phyloP scores from a whole-genome alignment of 352 stramenopile genomes.

The Pythium inflatum region DNA sequence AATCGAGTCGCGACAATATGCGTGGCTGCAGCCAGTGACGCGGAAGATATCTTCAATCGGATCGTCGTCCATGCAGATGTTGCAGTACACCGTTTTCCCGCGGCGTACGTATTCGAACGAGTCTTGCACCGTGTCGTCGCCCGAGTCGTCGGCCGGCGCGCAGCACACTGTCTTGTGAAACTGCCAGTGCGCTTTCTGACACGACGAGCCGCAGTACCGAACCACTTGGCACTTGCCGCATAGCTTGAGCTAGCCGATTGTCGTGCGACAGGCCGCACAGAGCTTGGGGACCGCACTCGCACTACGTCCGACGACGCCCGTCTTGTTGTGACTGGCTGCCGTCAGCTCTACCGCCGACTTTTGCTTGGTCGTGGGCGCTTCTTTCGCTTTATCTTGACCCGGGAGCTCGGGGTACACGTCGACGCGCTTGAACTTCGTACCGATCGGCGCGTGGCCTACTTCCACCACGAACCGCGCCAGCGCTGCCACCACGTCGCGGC shows the following conservation, averaged over 20 bases:
- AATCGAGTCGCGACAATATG: constrained; percentile 11
- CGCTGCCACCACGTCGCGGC: constrained; percentile 84
- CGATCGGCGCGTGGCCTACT: constrained; percentile 56
- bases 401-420: constrained; percentile 62
- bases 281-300: constrained; percentile 51
- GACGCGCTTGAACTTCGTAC: constrained; percentile 70
- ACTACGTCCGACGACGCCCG: no score
- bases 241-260: constrained; percentile 55
- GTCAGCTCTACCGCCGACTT: constrained; percentile 25
- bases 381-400: constrained; percentile 37
- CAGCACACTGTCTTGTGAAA: constrained; percentile 74
- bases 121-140: no score
- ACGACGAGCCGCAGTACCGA: constrained; percentile 77
- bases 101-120: no score
- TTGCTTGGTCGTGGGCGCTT: constrained; percentile 5
- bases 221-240: constrained; percentile 77
- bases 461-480: constrained; percentile 79
- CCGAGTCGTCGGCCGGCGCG: no score
- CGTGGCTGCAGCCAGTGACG: constrained; percentile 3
- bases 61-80: constrained; percentile 19
- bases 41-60: constrained; percentile 14
- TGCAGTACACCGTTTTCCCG: no score
- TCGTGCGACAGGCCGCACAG: constrained; percentile 66
- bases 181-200: constrained; percentile 82
- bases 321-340: no score